Evolutionary conservation across 129 eudicot genomes (phyloP).

Genomic region (Oenanthe sinensis): DNA sequence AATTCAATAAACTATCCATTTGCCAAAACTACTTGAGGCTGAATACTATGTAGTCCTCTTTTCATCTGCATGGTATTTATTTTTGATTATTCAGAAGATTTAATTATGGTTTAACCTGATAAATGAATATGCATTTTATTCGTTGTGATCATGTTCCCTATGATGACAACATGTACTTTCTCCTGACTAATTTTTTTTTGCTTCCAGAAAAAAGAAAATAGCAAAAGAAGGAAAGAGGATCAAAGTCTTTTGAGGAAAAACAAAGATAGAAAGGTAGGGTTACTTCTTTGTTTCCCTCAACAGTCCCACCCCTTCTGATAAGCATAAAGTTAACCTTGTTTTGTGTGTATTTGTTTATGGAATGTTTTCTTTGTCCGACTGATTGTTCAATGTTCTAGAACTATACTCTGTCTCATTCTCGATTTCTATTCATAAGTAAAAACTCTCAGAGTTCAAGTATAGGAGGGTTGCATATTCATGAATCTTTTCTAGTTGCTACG

Average conservation of each 20-base stretch:
- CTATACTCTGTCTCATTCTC: background rate
- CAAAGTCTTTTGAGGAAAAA: conserved; percentile 40
- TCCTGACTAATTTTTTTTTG: conserved; percentile 11
- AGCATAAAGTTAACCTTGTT: background rate
- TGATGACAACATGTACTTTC: background rate
- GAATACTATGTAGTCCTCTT: background rate
- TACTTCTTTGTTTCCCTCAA: background rate
- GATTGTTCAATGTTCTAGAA: background rate
- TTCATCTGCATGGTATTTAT: background rate
- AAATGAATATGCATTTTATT: background rate
- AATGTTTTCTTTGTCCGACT: background rate
- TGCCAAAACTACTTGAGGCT: background rate
- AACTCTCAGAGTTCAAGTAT: background rate
- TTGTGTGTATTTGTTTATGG: background rate
- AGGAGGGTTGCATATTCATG: background rate
- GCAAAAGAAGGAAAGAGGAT: conserved; percentile 77
- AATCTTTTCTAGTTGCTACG: background rate
- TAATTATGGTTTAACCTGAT: background rate
- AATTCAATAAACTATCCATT: background rate
- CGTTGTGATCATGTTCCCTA: background rate
- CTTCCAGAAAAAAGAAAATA: conserved; percentile 64
- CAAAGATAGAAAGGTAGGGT: conserved; percentile 67
- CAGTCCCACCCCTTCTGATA: background rate
- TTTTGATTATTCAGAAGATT: background rate
- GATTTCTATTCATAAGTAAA: background rate